Base-by-base conservation (phyloP, 2,329 filamentous ascomycete species). In the Bipolaris gigantea region DNA sequence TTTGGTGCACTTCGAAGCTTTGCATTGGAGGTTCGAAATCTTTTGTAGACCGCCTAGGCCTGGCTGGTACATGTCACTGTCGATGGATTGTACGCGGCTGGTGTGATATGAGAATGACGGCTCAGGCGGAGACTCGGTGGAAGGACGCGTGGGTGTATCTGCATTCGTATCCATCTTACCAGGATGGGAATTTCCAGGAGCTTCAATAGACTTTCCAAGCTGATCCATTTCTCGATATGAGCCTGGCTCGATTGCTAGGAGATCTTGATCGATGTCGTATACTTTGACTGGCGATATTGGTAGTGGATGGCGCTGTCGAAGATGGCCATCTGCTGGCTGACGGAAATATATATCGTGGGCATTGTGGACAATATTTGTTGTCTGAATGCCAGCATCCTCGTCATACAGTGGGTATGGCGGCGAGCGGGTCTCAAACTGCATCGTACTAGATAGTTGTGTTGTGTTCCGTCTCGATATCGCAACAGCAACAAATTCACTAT, bases 31-130 rank as follows among this genome's bases (percentile, higher is more conserved):
- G 18, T 30, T 41, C 2, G 47, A 27, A 1, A 59, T 23, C 23
- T 27, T 44, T 6, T 57, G 50, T 25, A 59, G 27, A n/a, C 54
- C 56, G 13, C 56, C 50, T 3, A 59, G 32, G 21, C 41, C 39
- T 8, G 54, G 53, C 35, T 56, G 51, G 27, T 57, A 59, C 35
- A 30, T 51, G 30, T 57, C 53, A 19, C 30, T 45, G 5, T 25
- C 27, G 11, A 59, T 57, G 3, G 53, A 21, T 7, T 40, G 48
- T 1, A 52, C 47, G 21, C 38, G 47, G 15, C 18, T n/a, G 10
- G 35, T 16, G 13, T 16, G 27, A 5, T 42, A 32, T 10, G 44
- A 33, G 10, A 30, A 10, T 6, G 18, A 2, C 3, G 43, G 3
- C 27, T 30, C 44, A 2, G 56, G 45, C 13, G 42, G n/a, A 7